Base-by-base conservation (phyloP, 495 filamentous ascomycete species). In the Stereocaulon alpinum region DNA sequence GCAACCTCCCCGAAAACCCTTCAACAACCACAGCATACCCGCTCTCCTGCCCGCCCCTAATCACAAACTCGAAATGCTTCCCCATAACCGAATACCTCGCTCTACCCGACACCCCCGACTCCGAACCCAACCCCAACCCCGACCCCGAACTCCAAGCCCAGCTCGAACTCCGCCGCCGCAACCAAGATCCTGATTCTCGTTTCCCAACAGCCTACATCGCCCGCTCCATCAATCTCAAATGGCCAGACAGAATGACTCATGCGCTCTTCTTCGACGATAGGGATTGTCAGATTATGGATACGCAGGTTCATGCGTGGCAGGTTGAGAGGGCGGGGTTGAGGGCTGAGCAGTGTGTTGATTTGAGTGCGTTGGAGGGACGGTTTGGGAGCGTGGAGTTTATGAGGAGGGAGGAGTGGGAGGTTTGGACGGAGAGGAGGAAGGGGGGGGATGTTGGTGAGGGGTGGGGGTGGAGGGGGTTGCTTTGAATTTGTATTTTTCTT, bases 331-430 rank as follows among this genome's bases (percentile, higher is more conserved):
- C 6, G 24, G 45, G 17, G 0, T 30, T 37, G 14, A 24, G 14
- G 30, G 18, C 12, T 3, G 60, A 49, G 11, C 54, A 62, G 20
- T 62, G 60, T 45, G 54, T 50, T 17, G 22, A 2, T 15, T 0
- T 37, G 9, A 10, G 34, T 14, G 37, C 6, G 44, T 2, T 20
- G 14, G 15, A 17, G 30, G 54, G 37, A 0, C 4, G 20, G 12
- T 62, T 42, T 34, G 51, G 51, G 6, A 56, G 43, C n/a, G 60
- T 62, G 20, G 54, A 62, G 42, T 62, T 62, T 27, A 62, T 62
- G 60, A 34, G 54, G 54, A n/a, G 42, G 30, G 45, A 58, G 20
- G 61, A 63, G 29, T 63, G 50, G 52, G 50, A 47, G 12, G 18
- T 12, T 22, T 63, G 56, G 55, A 43, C 42, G 7, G 41, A 5